Conservation (phyloP, 306 rosid species). For the Cucumis hystrix region DNA sequence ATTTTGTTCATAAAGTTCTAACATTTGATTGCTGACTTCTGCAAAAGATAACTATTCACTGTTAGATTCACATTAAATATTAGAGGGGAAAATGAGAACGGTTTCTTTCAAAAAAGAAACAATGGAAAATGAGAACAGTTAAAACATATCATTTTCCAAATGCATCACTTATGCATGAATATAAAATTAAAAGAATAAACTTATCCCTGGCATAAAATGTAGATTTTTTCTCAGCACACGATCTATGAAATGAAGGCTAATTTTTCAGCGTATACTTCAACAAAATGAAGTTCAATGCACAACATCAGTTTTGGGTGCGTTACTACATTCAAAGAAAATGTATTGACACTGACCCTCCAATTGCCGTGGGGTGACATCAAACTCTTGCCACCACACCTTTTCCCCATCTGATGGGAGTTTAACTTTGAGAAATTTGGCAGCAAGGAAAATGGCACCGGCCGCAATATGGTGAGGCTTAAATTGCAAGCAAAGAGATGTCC, state of each 20-base stretch:
- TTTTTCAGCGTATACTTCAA: not conserved
- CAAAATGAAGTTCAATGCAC: slow-evolving; percentile 14
- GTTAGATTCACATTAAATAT: not conserved
- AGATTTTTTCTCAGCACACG: not conserved
- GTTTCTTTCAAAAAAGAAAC: not conserved
- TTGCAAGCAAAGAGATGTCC: slow-evolving; percentile 99
- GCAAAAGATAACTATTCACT: slow-evolving; percentile 29
- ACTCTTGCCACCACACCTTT: slow-evolving; percentile 99
- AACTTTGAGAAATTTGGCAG: slow-evolving; percentile 96
- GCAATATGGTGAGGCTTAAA: slow-evolving; percentile 97
- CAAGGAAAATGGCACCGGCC: slow-evolving; percentile 99
- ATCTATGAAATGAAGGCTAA: not conserved
- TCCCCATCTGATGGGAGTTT: slow-evolving; percentile 99
- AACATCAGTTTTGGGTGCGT: slow-evolving; percentile 14
- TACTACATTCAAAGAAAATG: slow-evolving; percentile 25
- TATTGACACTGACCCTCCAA: slow-evolving; percentile 93
- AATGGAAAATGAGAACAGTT: not conserved
- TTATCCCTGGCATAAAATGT: not conserved
- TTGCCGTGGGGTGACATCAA: slow-evolving; percentile 98
- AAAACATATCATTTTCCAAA: not conserved
- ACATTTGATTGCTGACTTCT: slow-evolving; percentile 98
- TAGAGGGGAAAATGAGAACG: not conserved
- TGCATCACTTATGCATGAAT: not conserved
- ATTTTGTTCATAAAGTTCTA: slow-evolving; percentile 89
- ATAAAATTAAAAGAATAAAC: not conserved